Evolutionary conservation across 2,329 filamentous ascomycete species (phyloP), one percentile per base, ranked within the genome.

Genomic region (Myriosclerotinia curreyana): DNA sequence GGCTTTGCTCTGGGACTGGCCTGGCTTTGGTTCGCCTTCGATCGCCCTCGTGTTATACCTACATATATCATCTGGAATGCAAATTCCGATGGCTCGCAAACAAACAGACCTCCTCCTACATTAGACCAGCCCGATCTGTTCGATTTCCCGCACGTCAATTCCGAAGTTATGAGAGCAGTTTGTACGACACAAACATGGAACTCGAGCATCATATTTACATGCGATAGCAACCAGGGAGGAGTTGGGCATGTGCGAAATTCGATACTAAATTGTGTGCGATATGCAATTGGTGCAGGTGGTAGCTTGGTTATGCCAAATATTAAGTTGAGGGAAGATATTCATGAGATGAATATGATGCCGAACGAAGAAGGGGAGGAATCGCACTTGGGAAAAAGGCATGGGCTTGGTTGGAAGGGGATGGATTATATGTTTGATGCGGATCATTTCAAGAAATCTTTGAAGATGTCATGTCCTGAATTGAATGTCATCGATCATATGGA

Each of bases 191-290:
- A 67, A n/a, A 51, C 68, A 1, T 78, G 77, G 66, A 75, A 75
- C 17, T 66, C 70, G 0, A 75, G 74, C 31, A 64, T 79, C 14
- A 65, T 78, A 2, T 79, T 78, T 60, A 77, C 70, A 38, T 78
- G 77, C 68, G 76, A 78, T 55, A 76, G 74, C 7, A 76, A 76
- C 61, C 73, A 75, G 40, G 77, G 77, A 44, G 76, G 76, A 34
- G 72, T 78, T 54, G 76, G 75, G 48, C 77, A 78, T 73, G 69
- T 78, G 46, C 72, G 77, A 36, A 77, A 77, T 64, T 76, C 77
- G 66, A 77, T 79, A 25, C 68, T 79, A 4, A 77, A 77, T 56
- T 79, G 77, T 67, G 72, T 78, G 6, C 73, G 77, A 22, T 79
- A 77, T 60, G 75, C 77, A 5, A 78, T 78, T 51, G 70, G 72